A percentile compares a stretch with the other conserved stretches of the same genome.
phyloP scores from a whole-genome alignment of 2,329 filamentous ascomycete genomes.

The Fusarium napiforme region DNA sequence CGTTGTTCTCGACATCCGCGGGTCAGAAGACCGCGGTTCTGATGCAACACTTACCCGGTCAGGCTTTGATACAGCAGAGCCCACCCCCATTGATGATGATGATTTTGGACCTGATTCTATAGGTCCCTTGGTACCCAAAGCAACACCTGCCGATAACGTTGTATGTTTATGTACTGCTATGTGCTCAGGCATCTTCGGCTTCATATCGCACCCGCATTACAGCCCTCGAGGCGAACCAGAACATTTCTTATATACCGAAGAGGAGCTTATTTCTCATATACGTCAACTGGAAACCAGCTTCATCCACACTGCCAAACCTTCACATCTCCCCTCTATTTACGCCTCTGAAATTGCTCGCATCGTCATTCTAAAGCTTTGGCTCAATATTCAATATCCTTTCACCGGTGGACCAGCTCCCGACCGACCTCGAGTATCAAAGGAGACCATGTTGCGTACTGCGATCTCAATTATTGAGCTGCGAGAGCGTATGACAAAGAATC shows the following conservation, averaged over 20 bases:
- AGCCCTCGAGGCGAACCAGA: constrained; percentile 30
- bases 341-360: constrained; percentile 55
- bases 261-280: constrained; percentile 54
- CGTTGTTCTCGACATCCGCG: constrained; percentile 67
- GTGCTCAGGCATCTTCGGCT: constrained; percentile 55
- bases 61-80: constrained; percentile 59
- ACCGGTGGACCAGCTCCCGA: constrained; percentile 46
- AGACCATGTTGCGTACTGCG: constrained; percentile 59
- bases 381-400: constrained; percentile 58
- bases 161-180: constrained; percentile 53
- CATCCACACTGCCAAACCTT: constrained; percentile 49
- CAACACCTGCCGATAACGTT: constrained; percentile 55
- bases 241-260: constrained; percentile 47
- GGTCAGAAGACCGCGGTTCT: constrained; percentile 64
- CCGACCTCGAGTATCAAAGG: constrained; percentile 50
- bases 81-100: constrained; percentile 65
- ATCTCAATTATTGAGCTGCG: constrained; percentile 58
- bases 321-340: constrained; percentile 50
- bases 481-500: constrained; percentile 48
- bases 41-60: constrained; percentile 55
- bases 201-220: constrained; percentile 51
- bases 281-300: constrained; percentile 54
- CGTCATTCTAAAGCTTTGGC: constrained; percentile 59
- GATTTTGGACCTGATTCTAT: constrained; percentile 57
- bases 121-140: constrained; percentile 48